Evolutionary conservation across 805 yeast species (phyloP).

Genomic region (Metschnikowia kofuensis): DNA sequence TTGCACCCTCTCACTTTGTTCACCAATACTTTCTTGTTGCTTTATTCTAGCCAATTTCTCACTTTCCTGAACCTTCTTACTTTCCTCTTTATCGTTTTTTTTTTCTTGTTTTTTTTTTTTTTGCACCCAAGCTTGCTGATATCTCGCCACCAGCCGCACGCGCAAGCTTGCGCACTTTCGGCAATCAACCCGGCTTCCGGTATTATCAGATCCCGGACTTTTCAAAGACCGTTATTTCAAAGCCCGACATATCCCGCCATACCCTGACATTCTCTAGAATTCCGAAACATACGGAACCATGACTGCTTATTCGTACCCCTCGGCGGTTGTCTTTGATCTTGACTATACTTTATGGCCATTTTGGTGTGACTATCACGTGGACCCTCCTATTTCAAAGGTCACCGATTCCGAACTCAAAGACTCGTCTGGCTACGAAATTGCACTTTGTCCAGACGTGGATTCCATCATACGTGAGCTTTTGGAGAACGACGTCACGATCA

Average conservation of each 20-base stretch:
- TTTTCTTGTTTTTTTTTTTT: neutral
- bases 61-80: too few relatives aligned
- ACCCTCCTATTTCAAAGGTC: slow-evolving; percentile 39
- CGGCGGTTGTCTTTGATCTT: slow-evolving; percentile 66
- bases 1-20: too few relatives aligned
- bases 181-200: neutral
- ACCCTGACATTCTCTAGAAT: too few relatives aligned
- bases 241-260: too few relatives aligned
- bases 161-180: neutral
- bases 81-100: too few relatives aligned
- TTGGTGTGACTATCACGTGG: slow-evolving; percentile 78
- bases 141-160: neutral
- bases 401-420: slow-evolving; percentile 45
- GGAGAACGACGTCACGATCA: slow-evolving; percentile 46
- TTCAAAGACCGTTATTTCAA: too few relatives aligned
- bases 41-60: too few relatives aligned
- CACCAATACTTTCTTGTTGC: too few relatives aligned
- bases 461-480: slow-evolving; percentile 54
- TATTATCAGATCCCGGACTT: neutral
- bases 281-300: neutral
- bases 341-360: slow-evolving; percentile 82
- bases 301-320: slow-evolving; percentile 24
- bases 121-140: neutral
- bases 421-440: slow-evolving; percentile 49
- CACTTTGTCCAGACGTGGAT: slow-evolving; percentile 68